A percentile compares a stretch with the other conserved stretches of the same genome.
These are phyloP conservation scores for Komagataella pseudopastoris DNA, from an alignment of 805 yeast genomes.

Conservation along the genomic window DNA sequence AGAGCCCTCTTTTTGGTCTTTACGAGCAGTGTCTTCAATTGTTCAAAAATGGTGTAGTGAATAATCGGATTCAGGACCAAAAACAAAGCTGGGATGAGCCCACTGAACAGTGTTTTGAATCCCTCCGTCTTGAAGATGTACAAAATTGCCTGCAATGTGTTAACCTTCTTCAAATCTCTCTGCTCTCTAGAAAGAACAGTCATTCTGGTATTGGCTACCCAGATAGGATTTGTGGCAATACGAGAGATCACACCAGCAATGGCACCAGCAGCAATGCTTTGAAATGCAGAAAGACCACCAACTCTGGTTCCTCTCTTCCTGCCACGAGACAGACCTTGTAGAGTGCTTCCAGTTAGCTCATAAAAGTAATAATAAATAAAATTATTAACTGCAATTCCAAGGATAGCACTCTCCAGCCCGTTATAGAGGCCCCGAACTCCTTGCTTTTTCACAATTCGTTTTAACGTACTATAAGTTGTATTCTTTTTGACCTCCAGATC, in stretches of 20 bases:
- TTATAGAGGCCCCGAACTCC: conserved; percentile 64
- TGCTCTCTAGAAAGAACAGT: conserved; percentile 35
- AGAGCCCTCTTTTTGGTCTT: conserved; percentile 35
- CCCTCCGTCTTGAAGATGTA: conserved; percentile 67
- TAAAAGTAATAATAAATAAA: conserved; percentile 86
- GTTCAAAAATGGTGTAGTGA: conserved; percentile 87
- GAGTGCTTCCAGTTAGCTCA: conserved; percentile 37
- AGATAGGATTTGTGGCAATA: conserved; percentile 72
- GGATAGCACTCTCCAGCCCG: conserved; percentile 79
- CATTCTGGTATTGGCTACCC: conserved; percentile 91
- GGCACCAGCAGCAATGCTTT: conserved; percentile 67
- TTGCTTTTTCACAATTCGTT: conserved; percentile 36
- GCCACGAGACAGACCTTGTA: conserved; percentile 1
- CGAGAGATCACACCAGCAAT: conserved; percentile 83
- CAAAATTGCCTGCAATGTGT: conserved; percentile 42
- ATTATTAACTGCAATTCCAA: conserved; percentile 78
- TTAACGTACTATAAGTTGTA: conserved; percentile 15
- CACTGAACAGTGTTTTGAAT: conserved; percentile 58
- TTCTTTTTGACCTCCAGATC: conserved; percentile 1
- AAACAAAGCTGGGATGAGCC: conserved; percentile 78
- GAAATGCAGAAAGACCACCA: conserved; percentile 39
- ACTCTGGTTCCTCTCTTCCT: conserved; percentile 3
- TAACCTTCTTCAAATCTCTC: conserved; percentile 18
- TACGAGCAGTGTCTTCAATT: conserved; percentile 53
- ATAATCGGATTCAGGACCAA: conserved; percentile 81